Base-by-base conservation (phyloP, 495 filamentous ascomycete species). In the Mycothermus thermophilus region DNA sequence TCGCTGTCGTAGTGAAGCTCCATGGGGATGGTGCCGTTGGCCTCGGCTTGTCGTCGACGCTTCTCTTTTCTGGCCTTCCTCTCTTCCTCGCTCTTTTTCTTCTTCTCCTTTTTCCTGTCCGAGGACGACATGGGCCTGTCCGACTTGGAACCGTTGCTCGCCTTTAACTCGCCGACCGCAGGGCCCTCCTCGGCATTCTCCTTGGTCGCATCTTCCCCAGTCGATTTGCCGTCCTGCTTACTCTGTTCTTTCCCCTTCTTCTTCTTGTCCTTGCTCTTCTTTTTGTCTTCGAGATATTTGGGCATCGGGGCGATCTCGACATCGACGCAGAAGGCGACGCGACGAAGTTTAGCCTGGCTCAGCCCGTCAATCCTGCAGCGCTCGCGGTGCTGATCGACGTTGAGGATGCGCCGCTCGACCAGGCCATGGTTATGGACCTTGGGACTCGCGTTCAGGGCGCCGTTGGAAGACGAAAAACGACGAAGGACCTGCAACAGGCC, bases 321-420 rank as follows among this genome's bases (percentile, higher is more conserved):
- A 54, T 97, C 90, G 3, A 97, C 90, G 44, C 81, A 93, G 47
- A 97, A 97, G 2, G 86, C 81, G 2, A 97, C 90, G 22, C 83
- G 69, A 14, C 85, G 70, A 21, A 97, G 58, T 42, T 90, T 93
- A 12, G 70, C 71, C 40, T 79, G 76, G 39, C 88, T 75, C 14
- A 97, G 58, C 41, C 90, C 85, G 18, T 73, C 64, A 17, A 96
- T 73, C 11, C 71, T 68, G 50, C 84, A 90, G 26, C 90, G 61
- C 47, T 92, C 78, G 20, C 90, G 69, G 42, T 75, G 67, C 14
- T 58, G 71, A 48, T 97, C 85, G 25, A 93, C 64, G 50, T 97
- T 97, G 65, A 96, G 66, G 13, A 93, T 73, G 38, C 67, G 72
- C 27, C 90, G 68, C 42, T 82, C 75, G 37, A 85, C 88, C 55